phyloP scores from a whole-genome alignment of 176 grass and related monocot species.

The Themeda triandra region DNA sequence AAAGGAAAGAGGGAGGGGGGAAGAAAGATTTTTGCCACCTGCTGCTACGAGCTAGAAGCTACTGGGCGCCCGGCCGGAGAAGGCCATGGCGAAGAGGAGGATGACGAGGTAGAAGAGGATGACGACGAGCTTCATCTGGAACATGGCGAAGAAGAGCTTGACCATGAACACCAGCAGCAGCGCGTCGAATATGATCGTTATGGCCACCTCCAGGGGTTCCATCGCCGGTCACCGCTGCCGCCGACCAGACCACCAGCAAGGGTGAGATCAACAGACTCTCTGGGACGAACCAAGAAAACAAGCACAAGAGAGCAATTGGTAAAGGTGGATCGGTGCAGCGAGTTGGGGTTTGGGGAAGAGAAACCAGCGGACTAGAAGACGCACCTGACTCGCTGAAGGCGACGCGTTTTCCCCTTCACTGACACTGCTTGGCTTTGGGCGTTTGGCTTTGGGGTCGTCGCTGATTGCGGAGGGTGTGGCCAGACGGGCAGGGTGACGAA shows the following conservation, averaged over 20 bases:
- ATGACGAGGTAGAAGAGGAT: conserved; percentile 62
- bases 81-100: conserved; percentile 62
- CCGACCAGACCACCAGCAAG: background rate
- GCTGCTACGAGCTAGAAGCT: conserved; percentile 35
- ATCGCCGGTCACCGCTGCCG: conserved; percentile 14
- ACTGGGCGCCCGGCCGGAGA: conserved; percentile 42
- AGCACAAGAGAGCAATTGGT: background rate
- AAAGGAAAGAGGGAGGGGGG: background rate
- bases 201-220: conserved; percentile 61
- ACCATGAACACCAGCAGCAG: conserved; percentile 76
- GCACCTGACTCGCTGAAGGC: conserved; percentile 27
- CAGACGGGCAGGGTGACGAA: background rate
- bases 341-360: background rate
- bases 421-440: background rate
- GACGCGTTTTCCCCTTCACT: conserved; percentile 6
- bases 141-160: conserved; percentile 76
- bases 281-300: background rate
- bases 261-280: background rate
- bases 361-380: background rate
- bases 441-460: background rate
- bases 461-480: conserved; percentile 16
- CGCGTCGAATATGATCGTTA: conserved; percentile 52
- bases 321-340: conserved; percentile 8
- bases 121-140: conserved; percentile 66
- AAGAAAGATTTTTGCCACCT: background rate